phyloP scores from a whole-genome alignment of 2,329 filamentous ascomycete species.

The Xylaria sp. region DNA sequence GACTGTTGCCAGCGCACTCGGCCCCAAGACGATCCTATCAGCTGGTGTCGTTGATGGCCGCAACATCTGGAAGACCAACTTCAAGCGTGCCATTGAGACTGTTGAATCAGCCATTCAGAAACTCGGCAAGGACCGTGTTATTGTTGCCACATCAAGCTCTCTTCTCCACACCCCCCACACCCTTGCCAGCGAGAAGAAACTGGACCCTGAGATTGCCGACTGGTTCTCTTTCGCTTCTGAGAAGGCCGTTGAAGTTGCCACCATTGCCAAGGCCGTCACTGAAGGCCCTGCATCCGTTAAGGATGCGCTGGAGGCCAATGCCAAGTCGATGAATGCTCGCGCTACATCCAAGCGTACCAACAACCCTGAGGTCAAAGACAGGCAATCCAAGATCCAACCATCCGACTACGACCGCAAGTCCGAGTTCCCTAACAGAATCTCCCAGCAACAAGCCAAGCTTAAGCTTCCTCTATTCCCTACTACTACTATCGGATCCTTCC shows the following conservation, averaged over 20 bases:
- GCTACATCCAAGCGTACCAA: slow-evolving; percentile 95
- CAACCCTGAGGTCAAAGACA: slow-evolving; percentile 96
- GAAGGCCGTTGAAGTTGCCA: slow-evolving; percentile 89
- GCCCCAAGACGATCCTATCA: slow-evolving; percentile 89
- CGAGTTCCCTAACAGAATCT: slow-evolving; percentile 84
- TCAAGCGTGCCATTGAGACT: slow-evolving; percentile 91
- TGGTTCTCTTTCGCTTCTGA: slow-evolving; percentile 99
- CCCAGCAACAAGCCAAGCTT: slow-evolving; percentile 89
- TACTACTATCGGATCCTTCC: slow-evolving; percentile 99
- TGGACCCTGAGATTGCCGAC: slow-evolving; percentile 90
- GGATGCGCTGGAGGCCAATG: slow-evolving; percentile 94
- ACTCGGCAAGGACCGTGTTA: slow-evolving; percentile 96
- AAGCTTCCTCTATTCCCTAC: slow-evolving; percentile 97
- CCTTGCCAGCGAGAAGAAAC: slow-evolving; percentile 97
- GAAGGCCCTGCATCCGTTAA: slow-evolving; percentile 88
- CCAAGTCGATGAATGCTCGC: slow-evolving; percentile 91
- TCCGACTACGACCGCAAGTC: slow-evolving; percentile 94
- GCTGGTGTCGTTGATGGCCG: slow-evolving; percentile 97
- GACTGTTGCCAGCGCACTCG: slow-evolving; percentile 82
- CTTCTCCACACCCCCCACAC: slow-evolving; percentile 99
- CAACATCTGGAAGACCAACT: slow-evolving; percentile 99
- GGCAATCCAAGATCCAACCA: slow-evolving; percentile 86
- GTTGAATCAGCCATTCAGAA: slow-evolving; percentile 92
- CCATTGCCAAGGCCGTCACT: slow-evolving; percentile 97
- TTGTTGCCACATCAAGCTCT: slow-evolving; percentile 96